Evolutionary conservation across 139 green algal genomes (phyloP), one percentile per base, ranked within the genome.

Genomic region (Coelastrella sp.): DNA sequence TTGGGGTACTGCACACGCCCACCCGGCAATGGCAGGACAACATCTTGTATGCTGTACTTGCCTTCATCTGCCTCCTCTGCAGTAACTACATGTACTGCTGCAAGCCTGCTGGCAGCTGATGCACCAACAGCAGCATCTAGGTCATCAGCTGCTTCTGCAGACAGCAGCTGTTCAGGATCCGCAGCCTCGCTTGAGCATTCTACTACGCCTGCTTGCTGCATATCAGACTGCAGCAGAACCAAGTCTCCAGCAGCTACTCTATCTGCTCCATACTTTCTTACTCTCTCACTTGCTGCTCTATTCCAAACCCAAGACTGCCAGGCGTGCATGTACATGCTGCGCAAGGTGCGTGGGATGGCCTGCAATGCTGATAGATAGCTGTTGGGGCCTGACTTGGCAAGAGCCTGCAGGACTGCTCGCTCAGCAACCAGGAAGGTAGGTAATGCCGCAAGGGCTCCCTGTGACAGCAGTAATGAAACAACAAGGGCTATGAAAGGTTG

Each of bases 261-360:
- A 0, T 89, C 71, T 0, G 66, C 34, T 11, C 94, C 93, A 84
- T 94, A 93, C 3, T 34, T n/a, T 38, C 45, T 30, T 5, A 94
- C 79, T 5, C 94, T 86, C 66, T 93, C 86, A 25, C 86, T 93
- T 21, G 93, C 95, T 5, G 92, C 95, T 5, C 64, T 30, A 79
- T 98, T 98, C 94, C 94, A 98, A n/a, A 98, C 67, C 76, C 88
- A 96, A 83, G 89, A 95, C 91, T 98, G 96, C 88, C 94, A 98
- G 4, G 96, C 96, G 89, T 99, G 96, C 71, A 98, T 89, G 86
- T 98, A 99, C 90, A 99, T 96, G 82, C 90, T 95, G 57, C 95
- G 90, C 75, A 97, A 88, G 25, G 94, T 96, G 57, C 94, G 90
- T 0, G 96, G 96, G 6, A 99, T 91, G 45, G 53, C 71, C 43